phyloP scores from a whole-genome alignment of 805 yeast genomes.

The Ogataea angusta region DNA sequence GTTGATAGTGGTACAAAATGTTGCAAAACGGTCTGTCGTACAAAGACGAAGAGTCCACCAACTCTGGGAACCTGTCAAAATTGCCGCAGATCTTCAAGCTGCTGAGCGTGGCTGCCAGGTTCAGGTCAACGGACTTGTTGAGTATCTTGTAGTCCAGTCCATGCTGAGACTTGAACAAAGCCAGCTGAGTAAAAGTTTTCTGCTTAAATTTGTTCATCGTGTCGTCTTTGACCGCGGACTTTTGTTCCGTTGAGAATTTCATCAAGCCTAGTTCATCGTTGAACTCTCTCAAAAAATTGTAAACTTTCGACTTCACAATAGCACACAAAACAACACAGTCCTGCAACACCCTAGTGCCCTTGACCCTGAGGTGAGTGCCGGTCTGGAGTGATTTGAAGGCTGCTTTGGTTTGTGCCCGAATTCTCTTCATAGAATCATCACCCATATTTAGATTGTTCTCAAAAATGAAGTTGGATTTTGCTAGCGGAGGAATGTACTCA shows the following conservation, averaged over 20 bases:
- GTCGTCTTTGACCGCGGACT: conserved; percentile 12
- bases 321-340: conserved; percentile 34
- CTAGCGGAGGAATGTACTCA: conserved; percentile 29
- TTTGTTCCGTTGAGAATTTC: conserved; percentile 19
- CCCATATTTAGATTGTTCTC: conserved; percentile 22
- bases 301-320: conserved; percentile 33
- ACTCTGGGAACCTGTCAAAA: conserved; percentile 13
- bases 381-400: conserved; percentile 14
- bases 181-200: conserved; percentile 25
- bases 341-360: conserved; percentile 16
- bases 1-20: conserved; percentile 15
- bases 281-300: conserved; percentile 15
- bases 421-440: conserved; percentile 6
- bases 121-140: conserved; percentile 24
- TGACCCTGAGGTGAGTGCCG: conserved; percentile 5
- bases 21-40: conserved; percentile 8
- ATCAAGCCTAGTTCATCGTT: conserved; percentile 21
- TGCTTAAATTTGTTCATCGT: conserved; percentile 22
- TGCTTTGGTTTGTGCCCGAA: conserved; percentile 10
- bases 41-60: conserved; percentile 8
- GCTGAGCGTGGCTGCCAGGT: conserved; percentile 21
- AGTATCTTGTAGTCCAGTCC: conserved; percentile 27
- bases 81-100: conserved; percentile 22
- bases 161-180: conserved; percentile 26
- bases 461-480: conserved; percentile 26